Percentiles rank a stretch among this genome's conserved stretches.
phyloP scores from a whole-genome alignment of 2,329 filamentous ascomycete species.

The Phaeosphaeria sp. region DNA sequence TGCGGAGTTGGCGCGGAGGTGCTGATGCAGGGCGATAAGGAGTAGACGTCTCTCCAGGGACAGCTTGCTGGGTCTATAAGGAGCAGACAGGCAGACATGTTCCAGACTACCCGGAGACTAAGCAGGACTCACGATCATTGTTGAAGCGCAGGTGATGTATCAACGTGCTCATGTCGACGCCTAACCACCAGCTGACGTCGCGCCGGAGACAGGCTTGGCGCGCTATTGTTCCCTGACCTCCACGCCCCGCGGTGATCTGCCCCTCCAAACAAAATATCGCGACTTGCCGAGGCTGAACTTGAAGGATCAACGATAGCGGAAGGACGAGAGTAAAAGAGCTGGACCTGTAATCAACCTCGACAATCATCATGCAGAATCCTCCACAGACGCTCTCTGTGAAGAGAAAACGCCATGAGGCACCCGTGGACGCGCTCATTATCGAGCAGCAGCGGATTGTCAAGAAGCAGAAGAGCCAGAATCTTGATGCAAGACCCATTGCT shows the following conservation, averaged over 20 bases:
- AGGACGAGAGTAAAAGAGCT: neutral
- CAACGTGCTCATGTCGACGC: slow-evolving; percentile 6
- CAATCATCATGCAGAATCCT: slow-evolving; percentile 25
- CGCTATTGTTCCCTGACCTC: slow-evolving; percentile 1
- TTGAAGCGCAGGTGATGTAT: slow-evolving; percentile 22
- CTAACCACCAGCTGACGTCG: slow-evolving; percentile 21
- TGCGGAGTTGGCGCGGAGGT: neutral
- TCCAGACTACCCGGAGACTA: slow-evolving; percentile 13
- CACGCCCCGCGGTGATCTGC: slow-evolving; percentile 15
- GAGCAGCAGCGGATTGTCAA: slow-evolving; percentile 25
- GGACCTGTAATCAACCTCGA: neutral
- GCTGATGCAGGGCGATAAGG: slow-evolving; percentile 9
- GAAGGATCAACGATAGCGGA: neutral
- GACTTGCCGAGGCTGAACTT: neutral
- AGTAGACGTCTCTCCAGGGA: slow-evolving; percentile 9
- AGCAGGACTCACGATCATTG: slow-evolving; percentile 20
- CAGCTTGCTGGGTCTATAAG: slow-evolving; percentile 3
- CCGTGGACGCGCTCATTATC: slow-evolving; percentile 58
- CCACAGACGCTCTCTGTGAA: slow-evolving; percentile 54
- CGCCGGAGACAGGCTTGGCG: slow-evolving; percentile 4
- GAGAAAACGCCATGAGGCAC: slow-evolving; percentile 63
- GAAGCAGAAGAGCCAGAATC: slow-evolving; percentile 24
- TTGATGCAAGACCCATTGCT: neutral
- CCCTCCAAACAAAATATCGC: slow-evolving; percentile 11
- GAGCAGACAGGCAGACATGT: slow-evolving; percentile 27